Conservation (phyloP, 805 yeast genomes). For the Teunomyces aglyptinius region DNA sequence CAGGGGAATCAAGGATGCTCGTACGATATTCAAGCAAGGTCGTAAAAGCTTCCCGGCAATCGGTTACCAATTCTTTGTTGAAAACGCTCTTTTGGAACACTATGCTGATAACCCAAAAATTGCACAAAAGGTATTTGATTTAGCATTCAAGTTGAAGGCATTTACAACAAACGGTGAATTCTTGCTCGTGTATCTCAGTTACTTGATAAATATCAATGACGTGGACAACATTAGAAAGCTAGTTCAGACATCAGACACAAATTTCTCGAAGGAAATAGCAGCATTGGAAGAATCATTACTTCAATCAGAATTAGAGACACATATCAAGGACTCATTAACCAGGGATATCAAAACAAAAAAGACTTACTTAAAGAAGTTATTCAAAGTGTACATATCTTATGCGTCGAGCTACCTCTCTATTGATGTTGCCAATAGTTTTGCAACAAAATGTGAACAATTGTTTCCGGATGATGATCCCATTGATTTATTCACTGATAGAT, state of each 20-base stretch:
- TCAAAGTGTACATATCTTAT: constrained; percentile 55
- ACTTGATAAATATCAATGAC: constrained; percentile 64
- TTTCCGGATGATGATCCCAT: constrained; percentile 60
- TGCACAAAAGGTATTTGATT: constrained; percentile 73
- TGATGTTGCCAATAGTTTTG: constrained; percentile 63
- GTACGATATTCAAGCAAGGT: constrained; percentile 66
- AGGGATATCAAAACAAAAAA: constrained; percentile 24
- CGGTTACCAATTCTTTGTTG: constrained; percentile 75
- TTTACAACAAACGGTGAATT: constrained; percentile 57
- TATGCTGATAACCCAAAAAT: constrained; percentile 63
- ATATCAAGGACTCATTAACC: constrained; percentile 39
- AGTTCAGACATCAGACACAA: constrained; percentile 73
- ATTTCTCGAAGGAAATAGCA: constrained; percentile 38
- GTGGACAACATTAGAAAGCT: constrained; percentile 76
- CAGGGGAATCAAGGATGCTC: constrained; percentile 68
- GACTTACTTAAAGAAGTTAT: constrained; percentile 27
- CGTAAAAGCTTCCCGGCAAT: constrained; percentile 56
- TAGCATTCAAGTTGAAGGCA: constrained; percentile 58
- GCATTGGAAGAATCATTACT: constrained; percentile 19
- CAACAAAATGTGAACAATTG: constrained; percentile 58
- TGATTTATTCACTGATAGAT: constrained; percentile 36
- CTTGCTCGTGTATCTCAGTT: constrained; percentile 67
- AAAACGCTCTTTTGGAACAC: constrained; percentile 79
- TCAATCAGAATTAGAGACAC: constrained; percentile 37
- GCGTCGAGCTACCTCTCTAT: constrained; percentile 72